Base-by-base conservation (phyloP, 1,139 yeast genomes). In the Nadsonia commutata region DNA sequence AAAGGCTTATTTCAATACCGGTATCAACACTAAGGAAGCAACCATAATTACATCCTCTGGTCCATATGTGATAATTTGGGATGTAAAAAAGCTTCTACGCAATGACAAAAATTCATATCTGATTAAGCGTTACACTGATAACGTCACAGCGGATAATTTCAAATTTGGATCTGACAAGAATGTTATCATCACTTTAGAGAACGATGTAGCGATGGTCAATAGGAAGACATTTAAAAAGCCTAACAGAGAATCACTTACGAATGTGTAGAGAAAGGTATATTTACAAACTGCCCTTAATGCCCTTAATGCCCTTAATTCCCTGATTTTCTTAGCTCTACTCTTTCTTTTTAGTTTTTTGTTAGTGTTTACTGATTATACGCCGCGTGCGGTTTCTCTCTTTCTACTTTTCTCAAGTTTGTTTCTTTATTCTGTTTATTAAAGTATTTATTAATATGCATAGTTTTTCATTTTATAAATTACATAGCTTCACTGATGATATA, bases 51-150 rank as follows among this genome's bases (percentile, higher is more conserved):
- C 94, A 1, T 77, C 90, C 9, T 67, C 79, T 2, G 95, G 95
- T 1, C 86, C 86, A 13, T 86, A 76, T 59, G 80, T 85, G 23
- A 72, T 86, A 31, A 70, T 82, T 1, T 85, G 95, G 95, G 75
- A 80, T n/a, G 58, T 86, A 54, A 68, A 66, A 51, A 74, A 76
- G 54, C 67, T 79, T 9, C 58, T 80, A 43, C 60, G 66, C 41
- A 76, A 78, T 44, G 74, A 71, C 47, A 62, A 64, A 23, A 72
- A 72, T 37, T 72, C 81, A 8, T 82, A 82, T 56, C 63, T 68
- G 43, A 77, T 85, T 54, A 78, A 74, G 58, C 68, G 75, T 51
- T 83, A 82, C 58, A 63, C 70, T 38, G 72, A 74, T 40, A 62
- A 72, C 45, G 76, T 86, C 51, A 72, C 83, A 48, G 85, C 84